Conservation (phyloP, 257 asterid species). For the Solanum clarkiae region DNA sequence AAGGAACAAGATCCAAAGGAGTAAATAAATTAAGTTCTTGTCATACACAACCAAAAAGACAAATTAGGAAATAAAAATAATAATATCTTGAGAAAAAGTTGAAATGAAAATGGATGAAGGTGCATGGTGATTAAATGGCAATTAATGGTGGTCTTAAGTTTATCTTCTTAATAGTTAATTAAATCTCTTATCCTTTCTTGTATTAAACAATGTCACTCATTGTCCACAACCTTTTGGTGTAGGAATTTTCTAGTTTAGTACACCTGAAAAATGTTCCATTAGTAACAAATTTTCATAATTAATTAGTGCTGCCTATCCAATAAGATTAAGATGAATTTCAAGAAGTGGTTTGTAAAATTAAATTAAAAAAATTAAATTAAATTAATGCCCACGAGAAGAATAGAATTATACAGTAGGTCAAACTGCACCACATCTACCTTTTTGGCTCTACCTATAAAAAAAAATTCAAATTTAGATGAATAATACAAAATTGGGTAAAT, state of each 20-base stretch:
- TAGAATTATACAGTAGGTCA: background rate
- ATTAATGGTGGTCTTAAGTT: background rate
- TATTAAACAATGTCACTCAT: background rate
- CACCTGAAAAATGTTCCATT: constrained; percentile 3
- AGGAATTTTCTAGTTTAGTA: background rate
- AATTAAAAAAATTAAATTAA: background rate
- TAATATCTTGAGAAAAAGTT: background rate
- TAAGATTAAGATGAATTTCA: background rate
- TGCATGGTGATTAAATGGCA: background rate
- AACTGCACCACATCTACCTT: background rate
- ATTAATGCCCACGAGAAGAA: background rate
- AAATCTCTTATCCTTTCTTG: background rate
- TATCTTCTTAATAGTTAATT: background rate
- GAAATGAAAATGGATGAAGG: background rate
- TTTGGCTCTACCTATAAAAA: background rate
- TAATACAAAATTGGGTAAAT: background rate
- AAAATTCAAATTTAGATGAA: background rate
- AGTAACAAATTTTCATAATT: background rate
- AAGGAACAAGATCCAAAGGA: background rate
- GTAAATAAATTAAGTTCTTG: background rate
- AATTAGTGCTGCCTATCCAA: background rate
- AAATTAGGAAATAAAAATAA: background rate
- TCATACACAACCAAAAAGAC: background rate
- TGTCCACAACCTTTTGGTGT: background rate
- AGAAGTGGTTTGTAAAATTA: background rate